phyloP scores from a whole-genome alignment of 805 yeast species.

The Tetrapisispora fleetii region DNA sequence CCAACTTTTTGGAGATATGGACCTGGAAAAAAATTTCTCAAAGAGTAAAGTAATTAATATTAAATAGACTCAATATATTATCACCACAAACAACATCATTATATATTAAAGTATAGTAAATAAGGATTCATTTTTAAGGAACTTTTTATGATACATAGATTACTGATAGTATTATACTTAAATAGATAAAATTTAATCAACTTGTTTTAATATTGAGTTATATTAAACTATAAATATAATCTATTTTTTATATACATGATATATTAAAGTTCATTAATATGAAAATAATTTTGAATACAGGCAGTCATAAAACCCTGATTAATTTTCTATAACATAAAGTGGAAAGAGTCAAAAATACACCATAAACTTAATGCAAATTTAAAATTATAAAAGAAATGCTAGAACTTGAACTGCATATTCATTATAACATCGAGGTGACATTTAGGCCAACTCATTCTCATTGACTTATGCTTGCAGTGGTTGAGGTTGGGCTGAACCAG shows the following conservation, averaged over 20 bases:
- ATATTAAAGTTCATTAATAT: not conserved
- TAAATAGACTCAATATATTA: too few species aligned
- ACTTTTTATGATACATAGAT: too few species aligned
- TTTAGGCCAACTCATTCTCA: not conserved
- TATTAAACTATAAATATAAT: too few species aligned
- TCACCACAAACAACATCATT: too few species aligned
- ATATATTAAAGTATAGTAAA: too few species aligned
- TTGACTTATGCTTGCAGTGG: conserved; percentile 27
- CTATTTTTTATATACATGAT: conserved; percentile 1
- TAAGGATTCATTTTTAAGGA: too few species aligned
- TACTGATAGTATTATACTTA: too few species aligned
- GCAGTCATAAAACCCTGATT: not conserved
- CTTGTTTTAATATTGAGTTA: too few species aligned
- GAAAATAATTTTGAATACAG: not conserved
- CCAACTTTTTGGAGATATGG: conserved; percentile 72
- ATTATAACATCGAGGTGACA: not conserved
- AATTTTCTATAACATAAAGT: too few species aligned
- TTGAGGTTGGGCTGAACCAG: conserved; percentile 16
- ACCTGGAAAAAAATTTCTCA: conserved; percentile 33
- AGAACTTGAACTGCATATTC: not conserved
- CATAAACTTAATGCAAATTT: not conserved
- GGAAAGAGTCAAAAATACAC: not conserved
- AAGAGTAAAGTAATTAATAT: conserved; percentile 2
- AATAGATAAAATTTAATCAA: too few species aligned
- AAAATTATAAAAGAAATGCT: not conserved